phyloP scores from a whole-genome alignment of 495 filamentous ascomycete species.

The Arthonia radiata region DNA sequence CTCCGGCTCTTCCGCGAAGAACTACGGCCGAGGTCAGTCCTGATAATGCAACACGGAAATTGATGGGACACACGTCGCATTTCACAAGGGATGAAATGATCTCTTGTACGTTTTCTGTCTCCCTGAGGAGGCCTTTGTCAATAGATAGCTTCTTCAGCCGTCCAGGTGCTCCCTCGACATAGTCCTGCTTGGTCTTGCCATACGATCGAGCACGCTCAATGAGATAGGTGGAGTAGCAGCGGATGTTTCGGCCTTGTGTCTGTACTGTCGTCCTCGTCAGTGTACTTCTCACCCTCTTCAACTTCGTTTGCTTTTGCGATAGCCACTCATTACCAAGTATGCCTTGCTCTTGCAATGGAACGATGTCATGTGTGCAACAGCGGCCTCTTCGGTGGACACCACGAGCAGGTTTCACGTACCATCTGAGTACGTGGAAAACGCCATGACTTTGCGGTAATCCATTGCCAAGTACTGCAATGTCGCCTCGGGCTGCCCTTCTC shows the following conservation, averaged over 20 bases:
- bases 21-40: slow-evolving; percentile 23
- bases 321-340: too few species aligned
- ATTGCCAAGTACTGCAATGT: slow-evolving; percentile 68
- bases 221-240: slow-evolving; percentile 74
- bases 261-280: slow-evolving; percentile 33
- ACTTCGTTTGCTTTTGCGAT: too few species aligned
- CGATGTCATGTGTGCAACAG: too few species aligned
- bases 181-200: slow-evolving; percentile 65
- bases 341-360: too few species aligned
- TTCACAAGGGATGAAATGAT: slow-evolving; percentile 67
- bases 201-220: slow-evolving; percentile 60
- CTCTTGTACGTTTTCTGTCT: slow-evolving; percentile 76
- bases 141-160: slow-evolving; percentile 67
- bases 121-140: slow-evolving; percentile 77
- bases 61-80: slow-evolving; percentile 46
- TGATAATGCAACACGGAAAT: slow-evolving; percentile 1
- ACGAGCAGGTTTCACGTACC: slow-evolving; percentile 27
- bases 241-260: slow-evolving; percentile 83
- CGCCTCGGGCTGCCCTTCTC: slow-evolving; percentile 76
- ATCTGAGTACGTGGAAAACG: slow-evolving; percentile 77
- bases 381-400: too few species aligned
- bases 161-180: slow-evolving; percentile 60
- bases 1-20: slow-evolving; percentile 69
- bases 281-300: too few species aligned
- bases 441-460: slow-evolving; percentile 58